phyloP scores from a whole-genome alignment of 2,329 filamentous ascomycete genomes.

The Xylariaceae sp. region DNA sequence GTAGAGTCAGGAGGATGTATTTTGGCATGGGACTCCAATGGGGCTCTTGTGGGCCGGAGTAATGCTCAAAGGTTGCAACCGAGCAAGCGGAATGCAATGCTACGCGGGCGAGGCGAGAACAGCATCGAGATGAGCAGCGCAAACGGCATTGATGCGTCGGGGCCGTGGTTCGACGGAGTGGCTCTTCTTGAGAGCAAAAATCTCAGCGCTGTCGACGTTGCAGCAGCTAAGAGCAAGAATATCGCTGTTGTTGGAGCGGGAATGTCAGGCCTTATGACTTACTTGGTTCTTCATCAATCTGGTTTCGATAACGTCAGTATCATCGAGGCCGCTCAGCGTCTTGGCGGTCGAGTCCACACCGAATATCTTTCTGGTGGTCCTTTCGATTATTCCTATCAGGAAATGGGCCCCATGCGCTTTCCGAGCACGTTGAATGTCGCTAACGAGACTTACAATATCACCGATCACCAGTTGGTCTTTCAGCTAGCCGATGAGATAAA shows the following conservation, averaged over 20 bases:
- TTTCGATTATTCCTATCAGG: slow-evolving; percentile 65
- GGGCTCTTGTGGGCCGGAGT: slow-evolving; percentile 36
- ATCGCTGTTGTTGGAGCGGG: slow-evolving; percentile 65
- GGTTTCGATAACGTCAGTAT: slow-evolving; percentile 62
- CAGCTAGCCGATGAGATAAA: slow-evolving; percentile 61
- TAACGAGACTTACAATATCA: slow-evolving; percentile 58
- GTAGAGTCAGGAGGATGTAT: slow-evolving; percentile 36
- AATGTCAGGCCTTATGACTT: slow-evolving; percentile 63
- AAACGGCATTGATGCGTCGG: slow-evolving; percentile 45
- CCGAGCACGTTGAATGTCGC: slow-evolving; percentile 50
- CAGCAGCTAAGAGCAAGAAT: slow-evolving; percentile 53
- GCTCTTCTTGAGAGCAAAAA: slow-evolving; percentile 54
- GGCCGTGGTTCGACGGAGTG: slow-evolving; percentile 67
- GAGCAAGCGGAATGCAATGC: slow-evolving; percentile 25
- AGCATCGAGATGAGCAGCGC: slow-evolving; percentile 49
- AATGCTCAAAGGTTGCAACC: slow-evolving; percentile 34
- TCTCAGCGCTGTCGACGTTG: slow-evolving; percentile 50
- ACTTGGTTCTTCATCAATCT: slow-evolving; percentile 46
- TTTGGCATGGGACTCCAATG: slow-evolving; percentile 37
- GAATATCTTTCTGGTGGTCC: slow-evolving; percentile 59
- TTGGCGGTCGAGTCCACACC: slow-evolving; percentile 64
- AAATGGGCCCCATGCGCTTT: slow-evolving; percentile 65
- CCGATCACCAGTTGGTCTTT: slow-evolving; percentile 64
- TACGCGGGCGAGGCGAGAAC: slow-evolving; percentile 25
- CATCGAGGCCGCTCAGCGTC: slow-evolving; percentile 56